Evolutionary conservation across 345 rosid genomes (phyloP), one percentile per base, ranked within the genome.

Genomic region (Erucastrum elatum): DNA sequence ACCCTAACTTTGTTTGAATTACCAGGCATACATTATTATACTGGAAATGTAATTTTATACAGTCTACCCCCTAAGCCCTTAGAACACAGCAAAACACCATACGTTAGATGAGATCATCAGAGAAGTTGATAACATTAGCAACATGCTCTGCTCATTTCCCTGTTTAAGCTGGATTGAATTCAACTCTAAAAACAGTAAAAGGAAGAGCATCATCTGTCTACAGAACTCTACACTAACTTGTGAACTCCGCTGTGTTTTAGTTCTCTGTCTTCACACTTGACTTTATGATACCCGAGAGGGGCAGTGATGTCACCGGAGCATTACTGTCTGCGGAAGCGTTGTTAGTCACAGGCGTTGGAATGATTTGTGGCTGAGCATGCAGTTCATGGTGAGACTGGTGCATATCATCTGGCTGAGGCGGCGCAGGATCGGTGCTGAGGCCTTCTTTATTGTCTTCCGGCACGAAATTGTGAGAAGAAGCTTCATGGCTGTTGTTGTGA

Each of bases 201-300:
- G 15, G 63, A 34, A 15, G 71, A 77, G 29, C 21, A 71, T 72
- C 69, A 87, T 79, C 85, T 61, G 15, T 80, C 78, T 12, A 90
- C 97, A 49, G 17, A 33, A 73, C 72, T 84, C 73, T 75, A 84
- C 70, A 82, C 41, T n/a, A 70, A 46, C 79, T 60, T 13, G 4
- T 71, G 64, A 68, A 68, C 77, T 67, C 25, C n/a, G 25, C 55
- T 33, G 49, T 76, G 70, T 64, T 67, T 83, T 81, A 90, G 59
- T 88, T 89, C 87, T 94, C 98, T 53, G 83, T 88, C 87, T 92
- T 94, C 80, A 88, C 8, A n/a, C 55, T 13, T n/a, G 55, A 49
- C 17, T 4, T 49, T 49, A n/a, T 13, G 17, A 1, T 49, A 49
- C 55, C 94, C 2, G 92, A 93, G 58, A 84, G 77, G 9, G 88